Conservation (phyloP, 2,329 filamentous ascomycete genomes). For the Eutypa lata region DNA sequence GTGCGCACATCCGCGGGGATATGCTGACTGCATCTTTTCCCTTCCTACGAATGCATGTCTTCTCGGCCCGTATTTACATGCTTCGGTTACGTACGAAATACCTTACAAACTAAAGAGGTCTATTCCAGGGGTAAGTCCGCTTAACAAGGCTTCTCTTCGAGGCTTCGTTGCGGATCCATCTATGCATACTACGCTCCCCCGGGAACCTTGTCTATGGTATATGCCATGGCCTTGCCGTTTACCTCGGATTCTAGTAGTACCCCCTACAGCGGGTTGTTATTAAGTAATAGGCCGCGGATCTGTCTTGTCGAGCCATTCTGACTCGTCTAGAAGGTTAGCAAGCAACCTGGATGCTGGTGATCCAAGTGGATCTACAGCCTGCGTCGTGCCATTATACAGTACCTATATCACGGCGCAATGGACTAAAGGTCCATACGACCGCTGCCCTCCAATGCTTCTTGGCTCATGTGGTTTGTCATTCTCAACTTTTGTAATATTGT, state of each 20-base stretch:
- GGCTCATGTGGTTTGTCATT: background rate
- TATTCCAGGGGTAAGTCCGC: too few species aligned
- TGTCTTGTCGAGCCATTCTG: background rate
- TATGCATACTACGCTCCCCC: too few species aligned
- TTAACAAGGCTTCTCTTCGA: too few species aligned
- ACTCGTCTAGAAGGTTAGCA: background rate
- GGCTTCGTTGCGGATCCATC: too few species aligned
- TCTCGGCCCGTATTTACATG: too few species aligned
- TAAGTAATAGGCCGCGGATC: background rate
- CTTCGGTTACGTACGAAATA: too few species aligned
- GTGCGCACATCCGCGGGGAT: too few species aligned
- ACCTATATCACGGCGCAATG: background rate
- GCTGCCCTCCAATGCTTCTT: background rate
- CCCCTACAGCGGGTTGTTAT: background rate
- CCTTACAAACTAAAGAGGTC: too few species aligned
- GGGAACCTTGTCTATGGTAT: background rate
- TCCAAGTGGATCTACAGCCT: constrained; percentile 2
- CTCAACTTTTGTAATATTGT: background rate
- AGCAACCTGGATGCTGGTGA: background rate
- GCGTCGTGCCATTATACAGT: background rate
- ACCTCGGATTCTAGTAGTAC: background rate
- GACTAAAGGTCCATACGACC: background rate
- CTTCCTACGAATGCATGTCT: too few species aligned
- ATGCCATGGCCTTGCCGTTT: constrained; percentile 3
- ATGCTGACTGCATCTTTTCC: too few species aligned